Evolutionary conservation across 768 basidiomycete genomes (phyloP).

Genomic region (Russula sp.): DNA sequence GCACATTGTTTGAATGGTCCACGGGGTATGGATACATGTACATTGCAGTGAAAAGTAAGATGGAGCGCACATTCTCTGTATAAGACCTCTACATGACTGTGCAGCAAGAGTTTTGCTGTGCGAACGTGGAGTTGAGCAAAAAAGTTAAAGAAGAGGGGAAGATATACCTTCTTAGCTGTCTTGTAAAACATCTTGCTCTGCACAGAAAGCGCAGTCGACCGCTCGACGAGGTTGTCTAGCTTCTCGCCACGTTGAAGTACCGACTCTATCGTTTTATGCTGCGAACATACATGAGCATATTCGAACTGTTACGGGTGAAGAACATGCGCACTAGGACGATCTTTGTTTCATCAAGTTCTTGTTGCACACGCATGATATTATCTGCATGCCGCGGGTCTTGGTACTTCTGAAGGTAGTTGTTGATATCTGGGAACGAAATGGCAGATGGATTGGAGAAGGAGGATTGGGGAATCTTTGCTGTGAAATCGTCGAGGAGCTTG

Average conservation of each 20-base stretch:
- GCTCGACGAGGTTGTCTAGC: conserved; percentile 90
- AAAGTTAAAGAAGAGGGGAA: neutral
- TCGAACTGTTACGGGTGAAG: neutral
- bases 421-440: conserved; percentile 73
- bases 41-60: conserved; percentile 13
- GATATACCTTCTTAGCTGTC: conserved; percentile 92
- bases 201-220: conserved; percentile 79
- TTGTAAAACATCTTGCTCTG: conserved; percentile 99
- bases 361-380: conserved; percentile 96
- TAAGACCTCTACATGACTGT: conserved; percentile 57
- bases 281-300: conserved; percentile 11
- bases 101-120: conserved; percentile 93
- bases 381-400: conserved; percentile 97
- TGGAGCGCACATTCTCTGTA: conserved; percentile 1
- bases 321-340: conserved; percentile 74
- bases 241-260: conserved; percentile 96
- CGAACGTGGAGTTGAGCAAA: neutral
- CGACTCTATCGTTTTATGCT: conserved; percentile 99
- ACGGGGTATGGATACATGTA: conserved; percentile 18
- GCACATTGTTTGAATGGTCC: conserved; percentile 12
- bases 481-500: conserved; percentile 91
- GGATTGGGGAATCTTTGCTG: conserved; percentile 67
- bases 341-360: conserved; percentile 98
- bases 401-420: conserved; percentile 80
- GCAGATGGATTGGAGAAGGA: conserved; percentile 58